Base-by-base conservation (phyloP, 129 eudicot genomes). In the Heracleum sosnowskyi region DNA sequence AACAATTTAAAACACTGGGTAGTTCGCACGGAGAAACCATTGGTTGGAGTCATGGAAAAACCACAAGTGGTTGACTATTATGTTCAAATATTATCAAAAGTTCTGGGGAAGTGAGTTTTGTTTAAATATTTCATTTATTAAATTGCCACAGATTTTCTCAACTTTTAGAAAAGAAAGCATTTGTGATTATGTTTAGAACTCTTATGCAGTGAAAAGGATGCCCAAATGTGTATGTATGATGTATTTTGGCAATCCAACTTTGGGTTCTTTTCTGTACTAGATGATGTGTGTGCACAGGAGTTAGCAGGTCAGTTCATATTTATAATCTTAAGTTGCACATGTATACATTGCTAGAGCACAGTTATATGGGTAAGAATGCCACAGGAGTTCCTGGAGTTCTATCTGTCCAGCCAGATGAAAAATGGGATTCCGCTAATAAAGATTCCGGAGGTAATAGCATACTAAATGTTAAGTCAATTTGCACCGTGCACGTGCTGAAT, bases 221-320 rank as follows among this genome's bases (percentile, higher is more conserved):
- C 99, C 20, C 97, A 95, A 77, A 95, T 90, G 99, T 95, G 97
- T 76, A 84, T 92, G 39, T 95, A 91, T 86, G 87, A 95, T 45
- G 45, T 90, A 47, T 92, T 97, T 24, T 86, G 91, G 86, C 86
- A 84, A 81, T 85, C 90, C 42, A 81, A 87, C 76, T 87, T 81
- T 60, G 96, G 96, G 81, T 95, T 95, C 88, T 90, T 96, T 77
- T 95, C 97, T 83, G 92, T 85, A 78, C 86, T 92, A 68, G 96
- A 95, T 72, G 96, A 90, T 40, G 91, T 84, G 37, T 90, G 88
- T 82, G 97, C 94, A 62, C 78, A 74, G 82, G 90, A 87, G 31
- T 78, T 95, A 77, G 87, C 88, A 63, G 94, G 98, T 93, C 68
- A 76, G 83, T 26, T 51, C 29, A 44, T 82, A 10, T 71, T 35